These are phyloP conservation scores for Litchi chinensis DNA, from an alignment of 345 rosid genomes.

Conservation along the genomic window DNA sequence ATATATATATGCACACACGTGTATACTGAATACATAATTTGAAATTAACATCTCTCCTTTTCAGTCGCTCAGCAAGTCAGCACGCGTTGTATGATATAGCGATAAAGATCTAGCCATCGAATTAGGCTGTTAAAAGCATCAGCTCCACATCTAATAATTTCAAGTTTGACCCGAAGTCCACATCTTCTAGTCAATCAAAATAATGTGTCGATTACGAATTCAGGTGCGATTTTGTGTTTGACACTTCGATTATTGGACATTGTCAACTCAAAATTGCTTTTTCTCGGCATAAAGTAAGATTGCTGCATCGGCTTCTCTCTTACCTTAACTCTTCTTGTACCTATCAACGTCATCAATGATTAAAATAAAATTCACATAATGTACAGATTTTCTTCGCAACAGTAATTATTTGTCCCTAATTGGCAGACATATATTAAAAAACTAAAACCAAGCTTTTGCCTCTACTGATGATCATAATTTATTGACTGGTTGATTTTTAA, in stretches of 20 bases:
- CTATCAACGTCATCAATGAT: background rate
- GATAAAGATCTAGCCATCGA: background rate
- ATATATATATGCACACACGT: no score
- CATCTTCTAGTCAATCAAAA: constrained; percentile 8
- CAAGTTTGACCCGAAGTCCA: constrained; percentile 22
- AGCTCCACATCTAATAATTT: background rate
- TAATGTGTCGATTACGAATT: background rate
- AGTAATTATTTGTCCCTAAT: background rate
- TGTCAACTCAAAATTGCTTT: constrained; percentile 10
- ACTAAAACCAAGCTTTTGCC: no score
- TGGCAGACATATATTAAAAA: no score
- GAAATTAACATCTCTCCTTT: no score
- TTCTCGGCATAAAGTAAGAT: background rate
- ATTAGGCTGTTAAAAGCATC: background rate
- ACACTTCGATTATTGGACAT: no score
- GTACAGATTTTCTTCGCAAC: background rate
- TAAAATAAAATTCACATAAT: no score
- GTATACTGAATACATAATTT: no score
- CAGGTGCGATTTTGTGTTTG: background rate
- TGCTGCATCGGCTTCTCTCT: background rate
- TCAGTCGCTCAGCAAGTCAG: background rate
- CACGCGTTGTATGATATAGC: background rate
- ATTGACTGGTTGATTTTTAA: no score
- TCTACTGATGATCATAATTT: no score
- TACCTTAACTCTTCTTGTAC: background rate